Base-by-base conservation (phyloP, 345 rosid genomes). In the Populus ilicifolia region DNA sequence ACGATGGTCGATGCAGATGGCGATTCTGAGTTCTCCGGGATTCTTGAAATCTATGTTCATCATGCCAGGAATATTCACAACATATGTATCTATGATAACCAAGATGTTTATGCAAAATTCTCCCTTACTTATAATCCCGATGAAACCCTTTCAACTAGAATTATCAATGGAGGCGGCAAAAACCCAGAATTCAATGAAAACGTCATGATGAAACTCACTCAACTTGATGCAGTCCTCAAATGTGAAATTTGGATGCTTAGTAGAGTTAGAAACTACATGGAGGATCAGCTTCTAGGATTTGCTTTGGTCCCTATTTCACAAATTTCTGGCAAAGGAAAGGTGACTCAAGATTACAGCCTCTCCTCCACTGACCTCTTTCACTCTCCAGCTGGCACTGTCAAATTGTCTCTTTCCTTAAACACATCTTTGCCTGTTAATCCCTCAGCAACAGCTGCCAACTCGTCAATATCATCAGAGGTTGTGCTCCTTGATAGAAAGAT, bases 231-330 rank as follows among this genome's bases (percentile, higher is more conserved):
- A 3, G 92, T 93, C 12, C 90, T 96, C 38, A 96, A 96, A 89
- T 96, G 99, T 72, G 99, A 96, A 88, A 92, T 96, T 44, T 93
- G 96, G 98, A 92, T 96, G 98, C 88, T 90, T 67, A 96, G 99
- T 50, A 87, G 98, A 76, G 97, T 80, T 5, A 88, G 93, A 75
- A 89, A 89, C 79, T 91, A 81, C 84, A 74, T 96, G 97, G 99
- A 96, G 79, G 99, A 96, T 77, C 99, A 96, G 84, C 98, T 96
- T 75, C 80, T 96, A 39, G 99, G 98, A 2, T 96, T 96, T 39
- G 86, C 90, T 73, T 75, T 94, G 75, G 97, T 93, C 27, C 94
- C 94, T 8, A 52, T 96, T 66, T 85, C 96, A n/a, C 88, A 90
- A 67, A 80, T 92, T 62, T 56, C 74, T 43, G 97, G 98, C 13